phyloP scores from a whole-genome alignment of 1,284 basidiomycete species.

The Cryptococcus amylolentus region DNA sequence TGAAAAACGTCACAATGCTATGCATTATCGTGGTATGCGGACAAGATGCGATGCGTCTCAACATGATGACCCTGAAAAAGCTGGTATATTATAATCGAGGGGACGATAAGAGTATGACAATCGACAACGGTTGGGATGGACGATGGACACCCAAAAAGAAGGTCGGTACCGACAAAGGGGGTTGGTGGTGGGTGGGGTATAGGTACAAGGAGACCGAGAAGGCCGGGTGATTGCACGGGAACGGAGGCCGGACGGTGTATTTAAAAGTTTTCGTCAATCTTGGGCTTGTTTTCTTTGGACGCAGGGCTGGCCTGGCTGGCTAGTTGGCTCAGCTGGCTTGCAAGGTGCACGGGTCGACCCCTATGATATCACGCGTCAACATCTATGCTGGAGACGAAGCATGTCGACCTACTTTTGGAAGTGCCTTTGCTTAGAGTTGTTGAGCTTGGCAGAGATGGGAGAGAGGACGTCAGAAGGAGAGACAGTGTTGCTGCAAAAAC shows the following conservation, averaged over 20 bases:
- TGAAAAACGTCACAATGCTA: not conserved
- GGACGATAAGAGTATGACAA: not conserved
- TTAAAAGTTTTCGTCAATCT: slow-evolving; percentile 21
- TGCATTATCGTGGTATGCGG: slow-evolving; percentile 3
- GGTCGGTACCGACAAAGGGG: not conserved
- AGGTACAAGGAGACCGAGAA: not conserved
- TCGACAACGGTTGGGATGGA: not conserved
- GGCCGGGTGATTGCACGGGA: not conserved
- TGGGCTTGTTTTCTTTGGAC: slow-evolving; percentile 21
- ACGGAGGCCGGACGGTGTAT: not conserved
- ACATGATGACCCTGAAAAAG: not conserved
- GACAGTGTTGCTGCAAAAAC: slow-evolving; percentile 55
- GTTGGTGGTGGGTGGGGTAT: not conserved
- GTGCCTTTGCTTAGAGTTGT: slow-evolving; percentile 81
- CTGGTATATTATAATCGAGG: not conserved
- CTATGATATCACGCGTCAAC: slow-evolving; percentile 9
- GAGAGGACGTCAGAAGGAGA: slow-evolving; percentile 91
- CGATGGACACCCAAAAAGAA: not conserved
- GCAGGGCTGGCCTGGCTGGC: slow-evolving; percentile 24
- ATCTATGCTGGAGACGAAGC: not conserved
- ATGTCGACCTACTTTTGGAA: slow-evolving; percentile 68
- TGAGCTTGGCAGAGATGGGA: slow-evolving; percentile 82
- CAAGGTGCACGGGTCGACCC: slow-evolving; percentile 36
- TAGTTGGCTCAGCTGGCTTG: slow-evolving; percentile 41
- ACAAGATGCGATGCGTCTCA: not conserved